Evolutionary conservation across 2,329 filamentous ascomycete species (phyloP), one percentile per base, ranked within the genome.

Genomic region (Scorias spongiosa): DNA sequence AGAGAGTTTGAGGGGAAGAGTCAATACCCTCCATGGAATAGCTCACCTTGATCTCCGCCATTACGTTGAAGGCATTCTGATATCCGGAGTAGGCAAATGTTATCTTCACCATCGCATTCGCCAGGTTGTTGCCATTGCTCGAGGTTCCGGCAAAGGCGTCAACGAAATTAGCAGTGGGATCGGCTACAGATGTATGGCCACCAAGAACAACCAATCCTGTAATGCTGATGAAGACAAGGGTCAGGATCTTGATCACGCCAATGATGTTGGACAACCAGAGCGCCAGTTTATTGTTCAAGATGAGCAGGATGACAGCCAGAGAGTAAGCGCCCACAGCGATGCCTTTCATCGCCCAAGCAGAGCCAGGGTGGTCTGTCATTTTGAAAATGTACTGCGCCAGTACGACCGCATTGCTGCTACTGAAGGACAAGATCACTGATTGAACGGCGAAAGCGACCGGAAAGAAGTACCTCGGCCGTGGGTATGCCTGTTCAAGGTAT

Each of bases 51-150:
- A 76, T 80, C 64, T 84, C 80, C 54, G 70, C 74, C 29, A 78
- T 60, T 11, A 73, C 75, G 53, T 81, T 80, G 63, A 81, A 81
- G 56, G 76, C 78, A 57, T 81, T 81, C 63, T 69, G 74, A 66
- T 80, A 80, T 17, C 79, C 79, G 50, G 80, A 72, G 53, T 77
- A 84, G 47, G 72, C 77, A 72, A 78, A 83, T 53, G 83, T 79
- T 48, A 83, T 78, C 51, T 81, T 83, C 66, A 81, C 82, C 0
- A 84, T 63, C 0, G 80, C 78, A 1, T 75, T 81, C n/a, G 81
- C 78, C 29, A 81, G 69, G 40, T 76, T 76, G 49, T 83, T 83
- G 1, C 76, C 72, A 51, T 72, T 78, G 7, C 75, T 74, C 1
- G 75, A 80, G 5, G 79, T 82, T 7, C 79, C 79, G 39, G 72